Conservation (phyloP, 2,329 filamentous ascomycete species). For the Didymella lethalis region DNA sequence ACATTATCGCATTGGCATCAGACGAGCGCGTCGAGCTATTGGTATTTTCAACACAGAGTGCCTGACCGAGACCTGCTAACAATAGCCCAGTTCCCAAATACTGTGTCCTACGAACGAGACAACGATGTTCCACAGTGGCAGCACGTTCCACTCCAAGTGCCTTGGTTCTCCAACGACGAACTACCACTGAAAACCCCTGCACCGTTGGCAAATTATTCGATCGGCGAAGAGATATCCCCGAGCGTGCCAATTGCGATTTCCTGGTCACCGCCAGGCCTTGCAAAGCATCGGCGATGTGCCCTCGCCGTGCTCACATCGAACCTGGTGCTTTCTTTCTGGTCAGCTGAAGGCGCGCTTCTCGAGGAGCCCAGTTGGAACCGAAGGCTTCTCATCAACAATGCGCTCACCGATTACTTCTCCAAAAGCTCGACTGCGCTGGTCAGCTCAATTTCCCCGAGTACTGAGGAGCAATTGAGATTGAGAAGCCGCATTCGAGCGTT, state of each 20-base stretch:
- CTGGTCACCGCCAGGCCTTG: constrained; percentile 67
- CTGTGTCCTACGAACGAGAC: constrained; percentile 37
- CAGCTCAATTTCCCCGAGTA: constrained; percentile 23
- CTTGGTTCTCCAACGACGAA: constrained; percentile 62
- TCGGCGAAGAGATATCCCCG: constrained; percentile 66
- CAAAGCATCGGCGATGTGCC: constrained; percentile 61
- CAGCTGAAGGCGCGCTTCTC: constrained; percentile 54
- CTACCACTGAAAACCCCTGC: constrained; percentile 56
- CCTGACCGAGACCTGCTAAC: constrained; percentile 4
- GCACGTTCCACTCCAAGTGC: constrained; percentile 56
- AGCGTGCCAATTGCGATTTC: constrained; percentile 59
- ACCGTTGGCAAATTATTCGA: constrained; percentile 58
- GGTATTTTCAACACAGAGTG: constrained; percentile 38
- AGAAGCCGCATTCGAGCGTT: constrained; percentile 53
- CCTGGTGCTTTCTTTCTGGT: constrained; percentile 64
- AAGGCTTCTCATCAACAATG: constrained; percentile 61
- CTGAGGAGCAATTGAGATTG: constrained; percentile 48
- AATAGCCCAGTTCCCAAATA: constrained; percentile 44
- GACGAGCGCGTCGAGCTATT: constrained; percentile 64
- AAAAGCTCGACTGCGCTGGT: constrained; percentile 19
- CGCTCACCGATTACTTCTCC: constrained; percentile 53
- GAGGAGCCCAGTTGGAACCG: constrained; percentile 60
- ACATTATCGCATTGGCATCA: constrained; percentile 64
- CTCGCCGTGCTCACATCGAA: constrained; percentile 66
- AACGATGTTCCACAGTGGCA: constrained; percentile 48